A percentile compares a stretch with the other conserved stretches of the same genome.
Evolutionary conservation across 129 eudicot species (phyloP).

Genomic region (Helianthus annuus): HanXRQr2.0-SUNRISE NC_035448.2:175626437-175626936

Average conservation of each 20-base stretch:
- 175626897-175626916: too few relatives aligned
- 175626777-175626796: constrained; percentile 98
- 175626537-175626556: too few relatives aligned
- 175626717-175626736: neutral
- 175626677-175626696: too few relatives aligned
- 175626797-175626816: constrained; percentile 98
- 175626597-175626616: neutral
- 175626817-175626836: constrained; percentile 99
- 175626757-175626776: constrained; percentile 84
- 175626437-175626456: too few relatives aligned
- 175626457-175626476: too few relatives aligned
- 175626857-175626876: constrained; percentile 70
- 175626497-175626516: too few relatives aligned
- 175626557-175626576: constrained; percentile 12
- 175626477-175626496: too few relatives aligned
- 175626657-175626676: too few relatives aligned
- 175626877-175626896: constrained; percentile 3
- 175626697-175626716: neutral
- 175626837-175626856: constrained; percentile 88
- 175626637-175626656: neutral
- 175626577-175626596: neutral
- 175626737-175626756: neutral
- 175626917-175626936: too few relatives aligned
- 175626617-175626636: neutral
- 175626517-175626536: too few relatives aligned